A percentile compares a stretch with the other conserved stretches of the same genome.
phyloP scores from a whole-genome alignment of 1,284 basidiomycete species.

The Tranzscheliella williamsii region DNA sequence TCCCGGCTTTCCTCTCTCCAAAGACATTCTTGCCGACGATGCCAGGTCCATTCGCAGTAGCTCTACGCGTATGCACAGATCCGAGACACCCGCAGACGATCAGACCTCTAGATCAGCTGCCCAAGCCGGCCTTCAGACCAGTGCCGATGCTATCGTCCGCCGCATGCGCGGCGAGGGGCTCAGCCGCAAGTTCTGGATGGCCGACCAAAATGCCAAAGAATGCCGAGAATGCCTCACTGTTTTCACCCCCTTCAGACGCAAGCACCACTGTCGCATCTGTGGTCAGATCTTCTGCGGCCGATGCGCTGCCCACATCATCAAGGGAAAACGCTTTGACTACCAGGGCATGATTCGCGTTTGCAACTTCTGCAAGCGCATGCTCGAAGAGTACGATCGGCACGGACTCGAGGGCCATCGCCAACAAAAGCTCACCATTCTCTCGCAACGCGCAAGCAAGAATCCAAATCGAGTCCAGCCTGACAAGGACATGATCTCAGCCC shows the following conservation, averaged over 20 bases:
- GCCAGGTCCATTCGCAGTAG: constrained; percentile 43
- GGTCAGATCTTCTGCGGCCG: constrained; percentile 60
- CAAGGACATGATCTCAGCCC: constrained; percentile 59
- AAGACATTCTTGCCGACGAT: constrained; percentile 55
- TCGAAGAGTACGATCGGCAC: constrained; percentile 69
- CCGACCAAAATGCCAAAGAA: constrained; percentile 88
- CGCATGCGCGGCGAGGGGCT: constrained; percentile 54
- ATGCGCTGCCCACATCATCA: constrained; percentile 96
- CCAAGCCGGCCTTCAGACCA: constrained; percentile 41
- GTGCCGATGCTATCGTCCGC: constrained; percentile 50
- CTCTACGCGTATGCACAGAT: constrained; percentile 38
- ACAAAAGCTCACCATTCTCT: constrained; percentile 11
- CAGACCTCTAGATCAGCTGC: constrained; percentile 15
- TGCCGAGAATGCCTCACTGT: constrained; percentile 56
- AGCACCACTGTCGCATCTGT: constrained; percentile 60
- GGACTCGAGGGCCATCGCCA: constrained; percentile 21
- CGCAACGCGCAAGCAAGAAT: constrained; percentile 27
- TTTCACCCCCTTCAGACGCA: constrained; percentile 55
- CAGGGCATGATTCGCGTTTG: constrained; percentile 90
- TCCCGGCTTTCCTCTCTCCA: constrained; percentile 51
- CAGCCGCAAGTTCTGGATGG: constrained; percentile 59
- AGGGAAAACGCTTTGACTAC: constrained; percentile 88
- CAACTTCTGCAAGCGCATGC: constrained; percentile 88
- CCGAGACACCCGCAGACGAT: constrained; percentile 41
- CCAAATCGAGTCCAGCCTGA: constrained; percentile 28